Evolutionary conservation across 768 basidiomycete genomes (phyloP).

Genomic region (Clitopilus passeckerianus): DNA sequence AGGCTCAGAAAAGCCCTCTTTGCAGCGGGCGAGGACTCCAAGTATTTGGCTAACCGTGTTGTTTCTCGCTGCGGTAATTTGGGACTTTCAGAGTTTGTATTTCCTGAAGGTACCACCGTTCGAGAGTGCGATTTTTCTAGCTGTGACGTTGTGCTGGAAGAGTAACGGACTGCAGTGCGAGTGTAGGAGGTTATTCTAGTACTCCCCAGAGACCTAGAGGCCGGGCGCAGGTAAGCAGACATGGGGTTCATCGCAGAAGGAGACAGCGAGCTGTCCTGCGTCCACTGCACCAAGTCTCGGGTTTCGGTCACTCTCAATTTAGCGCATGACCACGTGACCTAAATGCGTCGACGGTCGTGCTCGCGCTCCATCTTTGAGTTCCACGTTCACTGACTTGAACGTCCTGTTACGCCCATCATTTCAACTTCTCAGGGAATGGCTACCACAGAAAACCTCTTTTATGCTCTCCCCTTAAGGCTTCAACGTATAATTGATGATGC

Average conservation of each 20-base stretch:
- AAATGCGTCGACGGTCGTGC: not conserved
- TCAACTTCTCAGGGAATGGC: not conserved
- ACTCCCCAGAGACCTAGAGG: not conserved
- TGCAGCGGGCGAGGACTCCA: conserved; percentile 45
- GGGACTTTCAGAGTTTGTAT: not conserved
- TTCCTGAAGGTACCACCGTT: not conserved
- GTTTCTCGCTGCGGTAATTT: conserved; percentile 15
- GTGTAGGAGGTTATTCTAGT: not conserved
- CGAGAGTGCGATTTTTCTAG: not conserved
- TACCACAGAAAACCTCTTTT: conserved; percentile 21
- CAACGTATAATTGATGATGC: conserved; percentile 48
- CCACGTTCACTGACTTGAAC: not conserved
- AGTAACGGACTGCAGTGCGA: not conserved
- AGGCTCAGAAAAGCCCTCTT: conserved; percentile 41
- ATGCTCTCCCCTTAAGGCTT: conserved; percentile 32
- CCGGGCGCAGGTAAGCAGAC: not conserved
- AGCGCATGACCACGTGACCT: not conserved
- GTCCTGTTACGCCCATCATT: not conserved
- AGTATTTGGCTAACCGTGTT: conserved; percentile 52
- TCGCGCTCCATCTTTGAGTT: not conserved
- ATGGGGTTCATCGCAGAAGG: not conserved
- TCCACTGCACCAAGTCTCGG: not conserved
- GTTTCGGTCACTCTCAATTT: not conserved
- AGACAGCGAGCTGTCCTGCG: too few species aligned
- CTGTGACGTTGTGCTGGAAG: not conserved